Evolutionary conservation across 805 yeast species (phyloP).

Genomic region (Starmerella ratchasimensis): DNA sequence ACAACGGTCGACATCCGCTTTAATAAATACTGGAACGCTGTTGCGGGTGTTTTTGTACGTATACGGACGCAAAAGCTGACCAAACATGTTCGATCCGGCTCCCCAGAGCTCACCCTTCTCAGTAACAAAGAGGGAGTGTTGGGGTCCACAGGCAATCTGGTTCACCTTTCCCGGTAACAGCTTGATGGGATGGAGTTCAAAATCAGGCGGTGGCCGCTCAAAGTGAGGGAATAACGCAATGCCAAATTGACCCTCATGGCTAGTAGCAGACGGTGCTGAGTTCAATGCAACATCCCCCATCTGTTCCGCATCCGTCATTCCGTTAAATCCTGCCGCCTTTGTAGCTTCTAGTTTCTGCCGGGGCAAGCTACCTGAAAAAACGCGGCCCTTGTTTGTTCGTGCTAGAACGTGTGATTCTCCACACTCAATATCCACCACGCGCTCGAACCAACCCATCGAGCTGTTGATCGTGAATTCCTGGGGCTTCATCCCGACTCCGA

Average conservation of each 20-base stretch:
- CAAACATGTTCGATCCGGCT: slow-evolving; percentile 73
- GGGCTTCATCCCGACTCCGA: slow-evolving; percentile 1
- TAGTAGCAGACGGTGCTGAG: slow-evolving; percentile 35
- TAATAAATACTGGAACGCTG: slow-evolving; percentile 52
- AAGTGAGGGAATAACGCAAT: slow-evolving; percentile 59
- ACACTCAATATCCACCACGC: slow-evolving; percentile 37
- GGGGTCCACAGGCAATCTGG: slow-evolving; percentile 57
- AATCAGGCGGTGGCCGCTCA: slow-evolving; percentile 38
- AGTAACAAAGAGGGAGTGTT: slow-evolving; percentile 62
- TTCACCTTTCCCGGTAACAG: slow-evolving; percentile 42
- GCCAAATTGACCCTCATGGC: slow-evolving; percentile 66
- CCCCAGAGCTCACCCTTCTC: slow-evolving; percentile 56
- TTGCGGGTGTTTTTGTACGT: slow-evolving; percentile 50
- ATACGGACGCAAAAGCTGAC: slow-evolving; percentile 70
- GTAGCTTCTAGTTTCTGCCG: too few relatives aligned
- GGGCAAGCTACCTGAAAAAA: slow-evolving; percentile 34
- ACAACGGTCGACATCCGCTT: slow-evolving; percentile 31
- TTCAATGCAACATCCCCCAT: too few relatives aligned
- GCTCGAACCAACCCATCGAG: slow-evolving; percentile 34
- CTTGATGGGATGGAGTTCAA: slow-evolving; percentile 40
- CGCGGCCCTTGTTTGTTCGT: slow-evolving; percentile 44
- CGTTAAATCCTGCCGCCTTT: too few relatives aligned
- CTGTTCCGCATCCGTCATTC: too few relatives aligned
- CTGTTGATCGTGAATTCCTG: neutral
- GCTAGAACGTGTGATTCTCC: slow-evolving; percentile 64